A percentile compares a stretch with the other conserved stretches of the same genome.
Evolutionary conservation across 352 stramenopile species (phyloP).

Genomic region (Pythium brassicae): DNA sequence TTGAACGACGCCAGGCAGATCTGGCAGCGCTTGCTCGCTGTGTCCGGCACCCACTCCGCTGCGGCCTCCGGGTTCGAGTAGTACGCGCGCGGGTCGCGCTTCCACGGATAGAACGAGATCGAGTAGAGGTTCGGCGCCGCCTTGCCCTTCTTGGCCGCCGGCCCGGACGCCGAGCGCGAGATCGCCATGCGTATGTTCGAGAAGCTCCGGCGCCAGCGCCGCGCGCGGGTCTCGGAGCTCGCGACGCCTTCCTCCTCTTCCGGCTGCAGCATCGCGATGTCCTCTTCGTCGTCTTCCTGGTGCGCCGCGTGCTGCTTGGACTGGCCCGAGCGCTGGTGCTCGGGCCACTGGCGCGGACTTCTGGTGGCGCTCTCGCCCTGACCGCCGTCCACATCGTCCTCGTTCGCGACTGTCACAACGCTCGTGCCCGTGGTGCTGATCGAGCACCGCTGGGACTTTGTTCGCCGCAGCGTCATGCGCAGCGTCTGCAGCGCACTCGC

Average conservation of each 20-base stretch:
- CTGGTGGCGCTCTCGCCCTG: not conserved
- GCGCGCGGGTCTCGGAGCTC: conserved; percentile 2
- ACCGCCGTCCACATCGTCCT: conserved; percentile 6
- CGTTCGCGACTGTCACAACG: conserved; percentile 7
- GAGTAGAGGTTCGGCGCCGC: conserved; percentile 49
- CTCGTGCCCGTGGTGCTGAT: conserved; percentile 12
- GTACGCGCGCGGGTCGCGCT: conserved; percentile 59
- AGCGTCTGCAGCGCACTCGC: conserved; percentile 6
- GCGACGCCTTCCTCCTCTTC: conserved; percentile 3
- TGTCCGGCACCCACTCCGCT: conserved; percentile 72
- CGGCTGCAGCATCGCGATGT: conserved; percentile 16
- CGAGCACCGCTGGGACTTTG: conserved; percentile 7
- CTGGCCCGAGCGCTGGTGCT: not conserved
- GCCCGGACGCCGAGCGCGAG: conserved; percentile 8
- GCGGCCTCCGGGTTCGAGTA: conserved; percentile 67
- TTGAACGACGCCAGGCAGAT: conserved; percentile 54
- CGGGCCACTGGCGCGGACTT: not conserved
- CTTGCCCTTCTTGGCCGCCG: conserved; percentile 12
- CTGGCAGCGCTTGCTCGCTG: conserved; percentile 54
- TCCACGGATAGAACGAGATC: conserved; percentile 77
- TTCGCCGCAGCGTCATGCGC: conserved; percentile 3
- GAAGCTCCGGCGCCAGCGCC: conserved; percentile 7
- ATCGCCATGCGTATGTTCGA: conserved; percentile 13
- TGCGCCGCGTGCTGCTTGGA: not conserved
- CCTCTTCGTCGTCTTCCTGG: conserved; percentile 10